phyloP scores from a whole-genome alignment of 208 protist species.

The Leishmania amazonensis region DNA sequence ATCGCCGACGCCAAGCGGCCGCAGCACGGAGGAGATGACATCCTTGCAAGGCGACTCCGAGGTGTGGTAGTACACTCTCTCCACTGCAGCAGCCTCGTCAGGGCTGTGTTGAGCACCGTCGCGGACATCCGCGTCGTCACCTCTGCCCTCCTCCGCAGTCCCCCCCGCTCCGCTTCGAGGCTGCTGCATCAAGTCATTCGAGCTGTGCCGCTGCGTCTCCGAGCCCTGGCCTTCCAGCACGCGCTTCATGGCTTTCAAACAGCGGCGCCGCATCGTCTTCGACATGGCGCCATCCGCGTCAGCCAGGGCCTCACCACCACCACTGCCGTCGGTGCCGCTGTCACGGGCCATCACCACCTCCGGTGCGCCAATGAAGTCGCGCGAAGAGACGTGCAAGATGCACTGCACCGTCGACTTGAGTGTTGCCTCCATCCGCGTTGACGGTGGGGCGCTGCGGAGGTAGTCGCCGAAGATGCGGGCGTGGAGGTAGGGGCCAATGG shows the following conservation, averaged over 20 bases:
- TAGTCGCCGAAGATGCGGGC: constrained; percentile 33
- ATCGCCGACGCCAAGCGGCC: constrained; percentile 34
- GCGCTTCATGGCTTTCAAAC: constrained; percentile 7
- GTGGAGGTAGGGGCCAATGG: constrained; percentile 23
- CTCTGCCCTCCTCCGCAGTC: background rate
- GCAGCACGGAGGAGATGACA: constrained; percentile 23
- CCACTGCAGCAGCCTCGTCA: background rate
- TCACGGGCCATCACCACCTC: background rate
- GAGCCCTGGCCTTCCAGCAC: constrained; percentile 3
- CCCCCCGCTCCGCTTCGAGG: background rate
- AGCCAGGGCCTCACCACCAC: background rate
- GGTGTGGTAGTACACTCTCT: constrained; percentile 3
- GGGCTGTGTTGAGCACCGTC: background rate
- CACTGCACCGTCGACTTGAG: constrained; percentile 27
- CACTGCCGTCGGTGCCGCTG: background rate
- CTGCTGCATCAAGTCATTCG: background rate
- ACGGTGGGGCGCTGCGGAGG: constrained; percentile 27
- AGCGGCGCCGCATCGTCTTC: constrained; percentile 14
- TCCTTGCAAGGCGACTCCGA: constrained; percentile 24
- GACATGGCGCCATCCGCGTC: constrained; percentile 7
- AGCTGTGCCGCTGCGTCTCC: background rate
- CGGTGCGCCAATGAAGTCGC: constrained; percentile 11
- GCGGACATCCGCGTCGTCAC: background rate
- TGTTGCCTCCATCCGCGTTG: constrained; percentile 16
- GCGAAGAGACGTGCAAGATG: constrained; percentile 27